Conservation (phyloP, 495 filamentous ascomycete species). For the Penicillium daleae region DNA sequence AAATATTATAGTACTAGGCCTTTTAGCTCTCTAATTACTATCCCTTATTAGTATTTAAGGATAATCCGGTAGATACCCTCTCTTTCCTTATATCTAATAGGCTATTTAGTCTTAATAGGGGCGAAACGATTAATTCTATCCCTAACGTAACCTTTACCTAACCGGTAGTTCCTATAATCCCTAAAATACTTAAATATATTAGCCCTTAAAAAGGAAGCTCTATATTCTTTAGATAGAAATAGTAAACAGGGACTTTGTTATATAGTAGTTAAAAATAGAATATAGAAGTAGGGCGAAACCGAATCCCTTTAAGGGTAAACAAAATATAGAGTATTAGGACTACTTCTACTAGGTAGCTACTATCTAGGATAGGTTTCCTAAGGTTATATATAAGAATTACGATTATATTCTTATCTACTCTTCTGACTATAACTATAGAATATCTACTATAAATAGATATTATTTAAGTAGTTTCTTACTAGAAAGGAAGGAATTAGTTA, state of each 20-base stretch:
- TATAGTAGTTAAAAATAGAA: slow-evolving; percentile 14
- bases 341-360: slow-evolving; percentile 16
- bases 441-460: slow-evolving; percentile 4
- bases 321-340: slow-evolving; percentile 4
- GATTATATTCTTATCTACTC: slow-evolving; percentile 8
- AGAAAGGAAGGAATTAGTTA: not conserved
- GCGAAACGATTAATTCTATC: not conserved
- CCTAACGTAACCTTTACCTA: not conserved
- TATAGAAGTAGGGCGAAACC: slow-evolving; percentile 5
- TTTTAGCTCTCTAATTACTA: slow-evolving; percentile 11
- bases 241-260: slow-evolving; percentile 12
- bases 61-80: slow-evolving; percentile 8
- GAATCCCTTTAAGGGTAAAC: slow-evolving; percentile 4
- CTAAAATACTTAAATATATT: not conserved
- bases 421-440: not conserved
- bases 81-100: slow-evolving; percentile 7
- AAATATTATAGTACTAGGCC: slow-evolving; percentile 7
- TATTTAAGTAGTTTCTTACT: not conserved
- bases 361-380: not conserved
- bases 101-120: not conserved
- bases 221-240: slow-evolving; percentile 13
- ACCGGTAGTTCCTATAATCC: not conserved
- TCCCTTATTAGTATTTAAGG: slow-evolving; percentile 7
- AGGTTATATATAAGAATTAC: slow-evolving; percentile 17
- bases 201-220: not conserved